Evolutionary conservation across 2,329 filamentous ascomycete genomes (phyloP), one percentile per base, ranked within the genome.

Genomic region (Sporothrix protearum): DNA sequence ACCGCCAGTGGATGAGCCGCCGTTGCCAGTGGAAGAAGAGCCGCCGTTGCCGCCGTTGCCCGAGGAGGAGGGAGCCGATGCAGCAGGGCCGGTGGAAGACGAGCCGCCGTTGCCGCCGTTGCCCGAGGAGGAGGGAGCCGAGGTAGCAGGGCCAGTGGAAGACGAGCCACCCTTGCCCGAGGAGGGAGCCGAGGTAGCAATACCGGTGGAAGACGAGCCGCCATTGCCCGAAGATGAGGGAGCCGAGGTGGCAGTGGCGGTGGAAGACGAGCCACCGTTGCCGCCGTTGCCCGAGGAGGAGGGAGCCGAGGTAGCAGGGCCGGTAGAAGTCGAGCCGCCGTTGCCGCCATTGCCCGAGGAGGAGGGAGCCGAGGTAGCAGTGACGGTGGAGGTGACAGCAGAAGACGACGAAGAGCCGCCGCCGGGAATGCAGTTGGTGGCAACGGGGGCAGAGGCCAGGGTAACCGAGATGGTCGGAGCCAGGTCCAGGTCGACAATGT

Each of bases 381-480:
- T 51, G 49, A 63, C 57, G 30, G 55, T 53, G 22, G 49, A 36
- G 68, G 36, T 30, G n/a, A 39, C 9, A 19, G 45, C n/a, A 22
- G 57, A 66, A 19, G 49, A 19, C 3, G 61, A 57, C 33, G 61
- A 30, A 42, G 30, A 66, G 28, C 14, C 16, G 57, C 55, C 59
- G 33, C 69, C 68, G 30, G 74, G 66, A 59, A 76, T 53, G 74
- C 76, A 77, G 72, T 71, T 72, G 14, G 73, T 73, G n/a, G 71
- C 53, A 9, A 61, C 57, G 4, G 72, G 69, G 6, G 74, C 75
- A 14, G 74, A 70, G 14, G 76, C 76, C 4, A 79, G 75, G n/a
- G 75, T 77, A 68, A 78, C 72, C 25, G 76, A 75, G 63, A 77
- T 73, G 25, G 75, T 74, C 28, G 78, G 78, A 9, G 77, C 77